A percentile compares a stretch with the other conserved stretches of the same genome.
Conservation (phyloP, 2,329 filamentous ascomycete species). For the Fusarium fujikuroi region DNA sequence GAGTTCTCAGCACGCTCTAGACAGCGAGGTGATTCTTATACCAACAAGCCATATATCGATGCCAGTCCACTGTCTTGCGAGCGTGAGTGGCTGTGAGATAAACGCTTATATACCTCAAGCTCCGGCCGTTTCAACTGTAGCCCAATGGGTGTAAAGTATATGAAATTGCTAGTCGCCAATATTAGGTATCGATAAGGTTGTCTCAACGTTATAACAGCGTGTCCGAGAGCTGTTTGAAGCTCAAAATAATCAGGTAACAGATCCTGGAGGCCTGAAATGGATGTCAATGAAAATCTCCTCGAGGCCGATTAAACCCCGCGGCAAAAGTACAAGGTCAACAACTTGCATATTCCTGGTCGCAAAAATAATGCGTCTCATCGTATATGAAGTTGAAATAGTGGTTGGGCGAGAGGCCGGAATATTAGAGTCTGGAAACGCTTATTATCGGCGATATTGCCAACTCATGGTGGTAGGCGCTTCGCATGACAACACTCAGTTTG, state of each 20-base stretch:
- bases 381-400: not conserved
- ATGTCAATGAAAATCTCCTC: not conserved
- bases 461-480: not conserved
- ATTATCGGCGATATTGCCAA: not conserved
- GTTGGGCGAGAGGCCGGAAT: not conserved
- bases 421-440: not conserved
- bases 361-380: not conserved
- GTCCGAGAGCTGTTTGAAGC: not conserved
- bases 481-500: conserved; percentile 8
- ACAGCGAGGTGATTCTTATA: too few relatives aligned
- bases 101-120: not conserved
- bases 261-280: not conserved
- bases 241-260: not conserved
- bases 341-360: not conserved
- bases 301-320: not conserved
- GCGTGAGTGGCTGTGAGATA: not conserved
- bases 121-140: not conserved
- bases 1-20: not conserved
- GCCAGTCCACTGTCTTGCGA: not conserved
- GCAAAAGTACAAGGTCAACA: not conserved
- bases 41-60: not conserved
- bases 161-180: not conserved
- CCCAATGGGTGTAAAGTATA: not conserved
- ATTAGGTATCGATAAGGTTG: not conserved
- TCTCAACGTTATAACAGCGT: not conserved